Evolutionary conservation across 495 filamentous ascomycete species (phyloP).

Genomic region (Aspergillus funiculosus): DNA sequence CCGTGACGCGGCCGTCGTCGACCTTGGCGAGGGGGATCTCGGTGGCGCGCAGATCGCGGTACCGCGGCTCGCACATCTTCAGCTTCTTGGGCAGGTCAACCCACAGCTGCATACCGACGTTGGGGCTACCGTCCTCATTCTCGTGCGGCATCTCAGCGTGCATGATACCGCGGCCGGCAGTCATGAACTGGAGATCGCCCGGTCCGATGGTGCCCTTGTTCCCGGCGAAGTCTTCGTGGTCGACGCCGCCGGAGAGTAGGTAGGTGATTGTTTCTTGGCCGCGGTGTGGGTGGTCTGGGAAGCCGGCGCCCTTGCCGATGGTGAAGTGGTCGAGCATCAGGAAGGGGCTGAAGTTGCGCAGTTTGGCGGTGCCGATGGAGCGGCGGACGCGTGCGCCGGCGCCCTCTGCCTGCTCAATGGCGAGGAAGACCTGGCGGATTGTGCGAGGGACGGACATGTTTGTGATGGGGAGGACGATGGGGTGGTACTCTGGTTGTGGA

Average conservation of each 20-base stretch:
- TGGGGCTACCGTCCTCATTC: constrained; percentile 67
- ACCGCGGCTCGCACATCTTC: constrained; percentile 85
- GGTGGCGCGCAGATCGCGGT: constrained; percentile 68
- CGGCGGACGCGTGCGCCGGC: constrained; percentile 83
- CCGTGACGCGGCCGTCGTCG: constrained; percentile 64
- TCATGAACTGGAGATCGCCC: constrained; percentile 97
- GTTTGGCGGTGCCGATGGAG: constrained; percentile 76
- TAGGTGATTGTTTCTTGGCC: constrained; percentile 90
- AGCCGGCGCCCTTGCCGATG: constrained; percentile 73
- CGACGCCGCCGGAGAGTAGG: constrained; percentile 71
- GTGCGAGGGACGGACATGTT: constrained; percentile 66
- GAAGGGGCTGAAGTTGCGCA: constrained; percentile 88
- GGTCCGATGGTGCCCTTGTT: constrained; percentile 77
- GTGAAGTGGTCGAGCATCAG: constrained; percentile 97
- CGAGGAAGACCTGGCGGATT: constrained; percentile 76
- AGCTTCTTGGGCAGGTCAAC: constrained; percentile 79
- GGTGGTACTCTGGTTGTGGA: constrained; percentile 6
- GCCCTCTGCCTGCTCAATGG: constrained; percentile 82
- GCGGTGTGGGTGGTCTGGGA: constrained; percentile 79
- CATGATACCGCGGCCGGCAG: constrained; percentile 85
- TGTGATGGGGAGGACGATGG: constrained; percentile 23
- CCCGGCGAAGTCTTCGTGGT: constrained; percentile 95
- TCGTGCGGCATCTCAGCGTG: constrained; percentile 94
- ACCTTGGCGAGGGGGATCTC: constrained; percentile 70
- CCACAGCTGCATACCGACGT: constrained; percentile 90